Evolutionary conservation across 495 filamentous ascomycete species (phyloP), one percentile per base, ranked within the genome.

Genomic region (Parachaetomium inaequale): DNA sequence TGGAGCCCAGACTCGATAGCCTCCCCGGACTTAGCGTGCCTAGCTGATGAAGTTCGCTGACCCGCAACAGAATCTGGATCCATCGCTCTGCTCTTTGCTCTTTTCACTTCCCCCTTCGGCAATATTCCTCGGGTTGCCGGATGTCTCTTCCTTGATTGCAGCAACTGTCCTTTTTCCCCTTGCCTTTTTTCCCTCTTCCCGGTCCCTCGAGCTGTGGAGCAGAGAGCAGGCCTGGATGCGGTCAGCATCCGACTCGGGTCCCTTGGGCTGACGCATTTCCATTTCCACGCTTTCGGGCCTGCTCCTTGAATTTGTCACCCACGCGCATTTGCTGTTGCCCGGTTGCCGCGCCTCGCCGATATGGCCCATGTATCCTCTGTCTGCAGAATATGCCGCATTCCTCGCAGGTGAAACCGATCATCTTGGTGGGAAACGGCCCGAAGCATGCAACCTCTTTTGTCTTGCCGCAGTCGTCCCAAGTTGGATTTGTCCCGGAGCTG

Each of bases 381-480:
- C 23, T 21, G n/a, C 11, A n/a, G 29, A 17, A 40, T 1, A 40
- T 21, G 29, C 17, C 31, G 32, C 23, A 29, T 36, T 25, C 52
- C 4, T 46, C n/a, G 14, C 11, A 46, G 14, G n/a, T 46, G 42
- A 46, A 46, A 46, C 42, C n/a, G 7, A 12, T 19, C 52, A 25
- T 4, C 28, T n/a, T 55, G 31, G 17, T 29, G 32, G 36, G 2
- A 56, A 45, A 43, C 55, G 55, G 55, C 40, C 55, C 55, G 55
- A 56, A 56, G 38, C 14, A 56, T 56, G 36, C 36, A 56, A 29
- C 54, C 54, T 40, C 5, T 40, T 40, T 21, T 38, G 14, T 54
- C 15, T 5, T 15, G 31, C 31, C n/a, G 4, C 1, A 7, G 31
- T n/a, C 21, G 21, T 54, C 32, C 25, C 51, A 54, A 14, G 14